Evolutionary conservation across 2,329 filamentous ascomycete genomes (phyloP).

Genomic region (Aureobasidium sp.): DNA sequence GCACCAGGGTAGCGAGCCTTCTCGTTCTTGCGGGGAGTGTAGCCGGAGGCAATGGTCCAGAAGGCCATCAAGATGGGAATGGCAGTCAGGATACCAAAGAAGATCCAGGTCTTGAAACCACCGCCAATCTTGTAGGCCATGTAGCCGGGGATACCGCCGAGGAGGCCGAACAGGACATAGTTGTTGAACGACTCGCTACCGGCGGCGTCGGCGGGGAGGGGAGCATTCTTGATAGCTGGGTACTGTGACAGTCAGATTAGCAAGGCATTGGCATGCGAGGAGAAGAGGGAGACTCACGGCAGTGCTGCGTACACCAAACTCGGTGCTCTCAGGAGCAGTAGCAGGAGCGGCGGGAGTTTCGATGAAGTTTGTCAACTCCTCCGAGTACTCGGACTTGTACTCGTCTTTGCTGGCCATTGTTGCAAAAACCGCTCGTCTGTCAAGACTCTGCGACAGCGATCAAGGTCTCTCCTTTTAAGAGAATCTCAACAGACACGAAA

Average conservation of each 20-base stretch:
- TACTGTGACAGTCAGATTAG: constrained; percentile 48
- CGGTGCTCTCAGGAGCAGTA: constrained; percentile 44
- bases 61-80: constrained; percentile 73
- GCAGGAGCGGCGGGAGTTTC: constrained; percentile 53
- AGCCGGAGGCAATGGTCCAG: constrained; percentile 73
- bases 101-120: constrained; percentile 78
- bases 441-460: not conserved
- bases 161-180: constrained; percentile 61
- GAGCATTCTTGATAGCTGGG: constrained; percentile 86
- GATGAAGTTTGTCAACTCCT: constrained; percentile 60
- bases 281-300: constrained; percentile 40
- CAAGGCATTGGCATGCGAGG: constrained; percentile 19
- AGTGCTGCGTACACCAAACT: constrained; percentile 57
- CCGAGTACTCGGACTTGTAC: constrained; percentile 28
- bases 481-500: constrained; percentile 9
- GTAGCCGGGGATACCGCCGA: constrained; percentile 69
- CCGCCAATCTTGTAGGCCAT: constrained; percentile 76
- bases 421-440: not conserved
- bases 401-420: constrained; percentile 8
- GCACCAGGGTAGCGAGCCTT: constrained; percentile 82
- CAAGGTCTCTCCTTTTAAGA: constrained; percentile 8
- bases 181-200: constrained; percentile 87
- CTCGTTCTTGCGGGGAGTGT: constrained; percentile 85
- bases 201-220: constrained; percentile 81
- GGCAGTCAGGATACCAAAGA: constrained; percentile 73